Base-by-base conservation (phyloP, 108 stramenopile species). In the Nitzschia sp. region DNA sequence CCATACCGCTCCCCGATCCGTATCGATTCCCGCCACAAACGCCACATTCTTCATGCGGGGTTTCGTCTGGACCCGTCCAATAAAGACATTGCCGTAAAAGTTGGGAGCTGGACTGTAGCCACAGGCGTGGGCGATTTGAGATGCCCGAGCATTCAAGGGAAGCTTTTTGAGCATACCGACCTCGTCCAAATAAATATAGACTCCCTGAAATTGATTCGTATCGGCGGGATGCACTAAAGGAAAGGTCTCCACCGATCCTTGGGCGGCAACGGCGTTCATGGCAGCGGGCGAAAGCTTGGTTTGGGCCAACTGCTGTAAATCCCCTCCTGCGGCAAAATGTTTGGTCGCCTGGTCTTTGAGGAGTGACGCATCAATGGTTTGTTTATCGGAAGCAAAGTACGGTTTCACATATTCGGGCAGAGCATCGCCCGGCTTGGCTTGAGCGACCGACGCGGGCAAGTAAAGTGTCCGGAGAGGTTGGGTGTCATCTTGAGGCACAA, bases 141-240 rank as follows among this genome's bases (percentile, higher is more conserved):
- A 73, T 2, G 88, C 89, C 55, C 92, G 68, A 3, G 28, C 50
- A 44, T 93, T 93, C 30, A 62, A 36, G 8, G 88, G 86, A 19
- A 93, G 64, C 34, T 82, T 76, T 48, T 94, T 94, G 50, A 94
- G 47, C 80, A 94, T 75, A 2, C 92, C 92, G 4, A 91, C 86
- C 63, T 94, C 92, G 67, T 94, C 92, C 21, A 94, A 58, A 57
- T 94, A 94, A 15, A 94, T 80, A 50, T 88, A 79, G 15, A 91
- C 87, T 2, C 82, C 84, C 23, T 68, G 61, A 67, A 72, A 82
- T 0, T 71, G 53, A 53, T 94, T 94, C 38, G 88, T 78, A 5
- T 75, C 63, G 0, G 85, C 80, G 0, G 92, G 83, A 58, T 85
- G 82, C 9, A 91, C 89, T 9, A 94, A 46, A 17, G 85, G 77